phyloP scores from a whole-genome alignment of 176 grass and related monocot species.

The bread wheat (Triticum aestivum) region IWGSC_CS_RefSeq_v2.1 NC_057799.1:424984496-424984995 shows the following conservation, averaged over 20 bases:
- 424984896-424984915: background rate
- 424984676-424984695: background rate
- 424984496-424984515: constrained; percentile 67
- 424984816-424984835: background rate
- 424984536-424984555: constrained; percentile 59
- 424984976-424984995: background rate
- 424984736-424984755: background rate
- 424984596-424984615: constrained; percentile 55
- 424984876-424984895: background rate
- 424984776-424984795: background rate
- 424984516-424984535: constrained; percentile 72
- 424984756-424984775: background rate
- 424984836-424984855: background rate
- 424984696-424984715: background rate
- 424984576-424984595: constrained; percentile 58
- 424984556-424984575: constrained; percentile 47
- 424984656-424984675: background rate
- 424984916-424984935: background rate
- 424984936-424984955: background rate
- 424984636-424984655: constrained; percentile 34
- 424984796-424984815: background rate
- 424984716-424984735: background rate
- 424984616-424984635: constrained; percentile 71
- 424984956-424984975: background rate
- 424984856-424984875: background rate